Evolutionary conservation across 495 filamentous ascomycete species (phyloP).

Genomic region (Aspergillus sclerotioniger): DNA sequence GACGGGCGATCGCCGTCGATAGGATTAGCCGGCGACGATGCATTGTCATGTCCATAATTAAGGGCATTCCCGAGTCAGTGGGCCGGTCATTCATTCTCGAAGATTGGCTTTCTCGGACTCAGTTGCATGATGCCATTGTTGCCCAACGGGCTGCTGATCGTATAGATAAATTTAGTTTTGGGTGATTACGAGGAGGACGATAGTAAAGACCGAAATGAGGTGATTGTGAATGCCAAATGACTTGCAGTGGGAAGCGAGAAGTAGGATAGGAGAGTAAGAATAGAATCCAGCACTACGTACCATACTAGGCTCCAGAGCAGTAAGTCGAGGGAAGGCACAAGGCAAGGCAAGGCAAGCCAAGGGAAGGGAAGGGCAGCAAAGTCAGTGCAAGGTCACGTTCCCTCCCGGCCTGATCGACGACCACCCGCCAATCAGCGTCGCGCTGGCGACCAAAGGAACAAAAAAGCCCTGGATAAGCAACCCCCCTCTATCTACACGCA

Average conservation of each 20-base stretch:
- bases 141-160: slow-evolving; percentile 13
- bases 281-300: background rate
- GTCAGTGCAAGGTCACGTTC: background rate
- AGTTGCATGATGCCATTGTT: slow-evolving; percentile 15
- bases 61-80: background rate
- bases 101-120: slow-evolving; percentile 6
- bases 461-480: background rate
- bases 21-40: background rate
- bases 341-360: too few species aligned
- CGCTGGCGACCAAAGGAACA: background rate
- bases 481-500: background rate
- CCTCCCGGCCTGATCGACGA: background rate
- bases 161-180: slow-evolving; percentile 1
- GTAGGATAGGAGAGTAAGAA: background rate
- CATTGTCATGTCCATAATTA: background rate
- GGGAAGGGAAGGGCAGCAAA: background rate
- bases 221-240: background rate
- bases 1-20: background rate
- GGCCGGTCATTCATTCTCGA: slow-evolving; percentile 2
- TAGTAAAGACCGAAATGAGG: background rate
- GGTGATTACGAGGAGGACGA: slow-evolving; percentile 1
- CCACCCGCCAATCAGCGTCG: background rate
- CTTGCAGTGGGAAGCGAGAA: background rate
- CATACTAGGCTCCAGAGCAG: too few species aligned
- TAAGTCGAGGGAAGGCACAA: too few species aligned